phyloP scores from a whole-genome alignment of 2,329 filamentous ascomycete genomes.

The Berkeleyomyces basicola region DNA sequence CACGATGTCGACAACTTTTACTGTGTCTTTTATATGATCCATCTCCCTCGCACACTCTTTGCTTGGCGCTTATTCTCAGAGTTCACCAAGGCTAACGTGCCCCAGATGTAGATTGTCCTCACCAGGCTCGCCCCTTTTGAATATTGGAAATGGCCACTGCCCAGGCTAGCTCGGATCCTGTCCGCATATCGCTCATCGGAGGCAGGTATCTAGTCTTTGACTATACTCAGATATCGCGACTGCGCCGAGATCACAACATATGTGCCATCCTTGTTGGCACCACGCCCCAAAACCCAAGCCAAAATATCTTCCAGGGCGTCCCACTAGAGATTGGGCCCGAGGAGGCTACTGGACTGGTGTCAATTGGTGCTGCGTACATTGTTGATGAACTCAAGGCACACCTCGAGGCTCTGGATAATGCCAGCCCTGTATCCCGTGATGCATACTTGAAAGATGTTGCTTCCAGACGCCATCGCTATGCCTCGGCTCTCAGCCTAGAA shows the following conservation, averaged over 20 bases:
- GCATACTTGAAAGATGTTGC: conserved; percentile 4
- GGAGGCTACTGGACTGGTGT: conserved; percentile 67
- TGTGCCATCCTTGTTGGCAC: conserved; percentile 76
- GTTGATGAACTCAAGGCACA: conserved; percentile 67
- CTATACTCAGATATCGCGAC: conserved; percentile 56
- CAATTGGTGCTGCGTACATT: conserved; percentile 59
- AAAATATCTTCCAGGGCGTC: conserved; percentile 83
- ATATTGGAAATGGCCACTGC: background rate
- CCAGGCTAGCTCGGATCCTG: conserved; percentile 24
- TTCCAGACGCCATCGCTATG: conserved; percentile 6
- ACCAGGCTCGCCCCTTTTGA: background rate
- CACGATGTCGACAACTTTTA: conserved; percentile 24
- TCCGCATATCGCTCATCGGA: conserved; percentile 67
- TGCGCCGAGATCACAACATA: conserved; percentile 68
- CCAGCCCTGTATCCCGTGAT: conserved; percentile 23
- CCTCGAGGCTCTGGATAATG: conserved; percentile 40
- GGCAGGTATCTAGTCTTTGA: conserved; percentile 83
- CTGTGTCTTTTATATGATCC: conserved; percentile 13
- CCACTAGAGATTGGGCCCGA: conserved; percentile 83
- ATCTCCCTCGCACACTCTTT: background rate
- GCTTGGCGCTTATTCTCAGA: background rate
- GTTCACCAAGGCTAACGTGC: conserved; percentile 3
- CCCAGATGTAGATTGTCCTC: conserved; percentile 7
- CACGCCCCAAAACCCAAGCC: conserved; percentile 79
- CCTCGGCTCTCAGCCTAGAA: conserved; percentile 6